Base-by-base conservation (phyloP, 1,139 yeast species). In the Lodderomyces parapsilosis region DNA sequence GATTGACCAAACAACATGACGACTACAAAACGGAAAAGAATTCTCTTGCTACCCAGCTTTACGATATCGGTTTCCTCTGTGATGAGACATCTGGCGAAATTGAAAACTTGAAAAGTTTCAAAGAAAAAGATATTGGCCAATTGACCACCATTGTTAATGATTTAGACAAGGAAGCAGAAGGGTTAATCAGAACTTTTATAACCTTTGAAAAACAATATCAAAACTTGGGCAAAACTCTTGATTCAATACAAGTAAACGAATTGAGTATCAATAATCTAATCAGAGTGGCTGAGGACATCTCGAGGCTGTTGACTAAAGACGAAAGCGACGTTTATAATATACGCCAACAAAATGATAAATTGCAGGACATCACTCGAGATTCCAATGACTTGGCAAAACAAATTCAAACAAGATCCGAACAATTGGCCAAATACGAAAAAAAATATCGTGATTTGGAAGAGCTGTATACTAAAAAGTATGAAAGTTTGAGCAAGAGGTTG, bases 11-110 rank as follows among this genome's bases (percentile, higher is more conserved):
- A n/a, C 90, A 86, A 51, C 89, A 86, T 57, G 71, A 76, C 24
- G 76, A 74, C 40, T 86, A 87, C 60, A 85, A 81, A 58, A 66
- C 71, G 20, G 83, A 82, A 45, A 88, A 87, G 55, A 66, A 70
- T 15, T 64, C 77, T 32, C 60, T 86, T 43, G 73, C 83, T 24
- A 75, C 76, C 39, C 76, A 79, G 47, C 58, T 79, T 2, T 82
- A 81, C 48, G 83, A 80, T 52, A 73, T 73, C 40, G 75, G 74
- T 45, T 76, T 74, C 39, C 54, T 79, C 38, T 69, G 82, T 11
- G 65, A 76, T 28, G 30, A 89, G 82, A 48, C 64, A 80, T 3
- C 78, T 75, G 43, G 77, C 78, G 43, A 85, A 81, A 45, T 65
- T 80, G 36, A 89, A 81, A 42, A 76, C 76, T 65, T 87, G 41